A percentile compares a stretch with the other conserved stretches of the same genome.
phyloP scores from a whole-genome alignment of 257 asterid genomes.

The Catharanthus roseus region DNA sequence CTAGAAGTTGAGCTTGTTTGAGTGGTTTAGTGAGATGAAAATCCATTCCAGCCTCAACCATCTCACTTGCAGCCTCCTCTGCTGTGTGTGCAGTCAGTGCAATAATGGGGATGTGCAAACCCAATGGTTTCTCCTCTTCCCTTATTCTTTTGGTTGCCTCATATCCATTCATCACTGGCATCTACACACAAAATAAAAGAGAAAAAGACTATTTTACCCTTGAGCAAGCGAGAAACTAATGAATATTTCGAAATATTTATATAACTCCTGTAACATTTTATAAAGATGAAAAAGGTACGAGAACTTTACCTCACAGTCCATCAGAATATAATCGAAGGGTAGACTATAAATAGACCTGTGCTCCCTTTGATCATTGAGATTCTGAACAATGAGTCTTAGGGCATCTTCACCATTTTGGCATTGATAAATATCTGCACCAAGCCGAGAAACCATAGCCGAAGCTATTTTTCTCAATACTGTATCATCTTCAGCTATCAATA shows the following conservation, averaged over 20 bases:
- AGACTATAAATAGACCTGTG: background rate
- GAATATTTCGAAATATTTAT: too few relatives aligned
- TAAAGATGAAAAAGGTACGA: too few relatives aligned
- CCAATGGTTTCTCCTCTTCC: constrained; percentile 41
- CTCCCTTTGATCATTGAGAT: constrained; percentile 13
- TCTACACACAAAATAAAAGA: constrained; percentile 35
- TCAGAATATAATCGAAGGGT: constrained; percentile 60
- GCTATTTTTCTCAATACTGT: constrained; percentile 34
- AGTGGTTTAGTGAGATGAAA: constrained; percentile 55
- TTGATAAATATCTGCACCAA: constrained; percentile 39
- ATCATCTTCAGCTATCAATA: constrained; percentile 64
- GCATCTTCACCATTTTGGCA: constrained; percentile 62
- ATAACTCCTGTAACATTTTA: too few relatives aligned
- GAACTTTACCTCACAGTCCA: constrained; percentile 73
- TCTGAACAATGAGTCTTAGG: constrained; percentile 28
- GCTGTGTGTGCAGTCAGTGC: constrained; percentile 65
- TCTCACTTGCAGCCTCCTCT: constrained; percentile 44
- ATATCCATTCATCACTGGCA: constrained; percentile 69
- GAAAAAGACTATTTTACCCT: too few relatives aligned
- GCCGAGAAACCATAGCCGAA: constrained; percentile 22
- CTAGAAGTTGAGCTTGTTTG: constrained; percentile 24
- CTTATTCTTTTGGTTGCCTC: constrained; percentile 61
- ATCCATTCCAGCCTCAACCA: constrained; percentile 63
- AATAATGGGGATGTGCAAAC: constrained; percentile 48
- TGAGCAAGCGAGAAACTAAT: too few relatives aligned